Base-by-base conservation (phyloP, 225 moss, liverwort and hornwort species). In the Ulota crispa region DNA sequence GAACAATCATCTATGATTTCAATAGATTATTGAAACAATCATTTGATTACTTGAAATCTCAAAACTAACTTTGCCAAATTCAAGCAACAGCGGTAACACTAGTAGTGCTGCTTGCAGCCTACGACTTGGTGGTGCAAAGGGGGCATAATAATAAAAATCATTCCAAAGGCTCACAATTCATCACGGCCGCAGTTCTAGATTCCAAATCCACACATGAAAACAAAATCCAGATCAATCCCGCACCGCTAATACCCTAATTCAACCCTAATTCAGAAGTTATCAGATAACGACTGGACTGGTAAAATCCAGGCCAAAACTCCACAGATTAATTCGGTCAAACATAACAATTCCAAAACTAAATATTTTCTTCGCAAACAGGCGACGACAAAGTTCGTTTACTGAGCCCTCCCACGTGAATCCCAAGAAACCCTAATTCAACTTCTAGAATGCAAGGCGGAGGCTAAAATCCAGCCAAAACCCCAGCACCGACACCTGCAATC, bases 391-490 rank as follows among this genome's bases (percentile, higher is more conserved):
- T 5, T 20, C 31, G 27, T 60, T 62, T 54, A 31, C 70, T 8
- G 14, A 45, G 14, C 16, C 83, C 63, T 32, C 45, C 59, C 59
- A 10, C 70, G 23, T 27, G 27, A 30, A 24, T 10, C 60, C 77
- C 30, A 59, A 57, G 30, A 28, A 73, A 54, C 55, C 73, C 39
- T 65, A 65, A 55, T 55, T 73, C 65, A 39, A 64, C 9, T 15
- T 47, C 47, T 50, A 26, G 34, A 41, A 80, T 24, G n/a, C n/a
- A n/a, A n/a, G 24, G 50, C 34, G 50, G n/a, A 16, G 57, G 45
- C 14, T 2, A 45, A 64, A 76, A 70, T 77, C 77, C 68, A 64
- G 62, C 31, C 59, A 76, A 82, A 63, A 83, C 80, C 52, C 77
- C 76, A 14, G 32, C 79, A 74, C 79, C 64, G 30, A 82, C 28